Conservation (phyloP, 1,139 yeast genomes). For the Ogataea hybrid region DNA sequence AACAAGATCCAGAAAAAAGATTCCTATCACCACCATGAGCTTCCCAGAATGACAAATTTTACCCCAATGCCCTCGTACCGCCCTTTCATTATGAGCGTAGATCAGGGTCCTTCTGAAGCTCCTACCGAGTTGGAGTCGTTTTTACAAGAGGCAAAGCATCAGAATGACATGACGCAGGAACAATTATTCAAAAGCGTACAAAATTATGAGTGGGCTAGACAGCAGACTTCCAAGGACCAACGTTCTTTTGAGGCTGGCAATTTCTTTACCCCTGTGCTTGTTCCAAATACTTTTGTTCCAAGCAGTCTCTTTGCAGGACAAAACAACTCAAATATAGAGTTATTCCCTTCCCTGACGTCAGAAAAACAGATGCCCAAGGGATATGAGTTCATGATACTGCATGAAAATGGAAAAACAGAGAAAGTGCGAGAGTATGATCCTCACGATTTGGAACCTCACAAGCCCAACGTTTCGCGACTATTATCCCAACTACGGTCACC, state of each 20-base stretch:
- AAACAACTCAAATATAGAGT: constrained; percentile 1
- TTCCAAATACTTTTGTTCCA: constrained; percentile 31
- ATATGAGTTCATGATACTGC: constrained; percentile 44
- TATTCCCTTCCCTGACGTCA: constrained; percentile 7
- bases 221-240: constrained; percentile 35
- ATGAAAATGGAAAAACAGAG: constrained; percentile 43
- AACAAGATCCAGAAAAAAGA: constrained; percentile 22
- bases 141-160: constrained; percentile 43
- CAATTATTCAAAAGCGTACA: constrained; percentile 46
- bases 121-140: constrained; percentile 29
- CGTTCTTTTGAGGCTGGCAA: constrained; percentile 43
- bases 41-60: constrained; percentile 27
- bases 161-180: constrained; percentile 41
- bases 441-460: constrained; percentile 25
- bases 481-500: constrained; percentile 35
- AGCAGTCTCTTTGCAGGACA: constrained; percentile 14
- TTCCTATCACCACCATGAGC: constrained; percentile 8
- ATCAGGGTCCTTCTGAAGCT: constrained; percentile 1
- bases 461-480: constrained; percentile 9
- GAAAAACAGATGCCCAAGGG: constrained; percentile 6
- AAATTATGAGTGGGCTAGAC: constrained; percentile 54
- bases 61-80: constrained; percentile 23
- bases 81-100: constrained; percentile 4
- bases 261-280: constrained; percentile 49
- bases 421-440: constrained; percentile 41